Conservation (phyloP, 139 green algal genomes). For the Micromonas pusilla region DNA sequence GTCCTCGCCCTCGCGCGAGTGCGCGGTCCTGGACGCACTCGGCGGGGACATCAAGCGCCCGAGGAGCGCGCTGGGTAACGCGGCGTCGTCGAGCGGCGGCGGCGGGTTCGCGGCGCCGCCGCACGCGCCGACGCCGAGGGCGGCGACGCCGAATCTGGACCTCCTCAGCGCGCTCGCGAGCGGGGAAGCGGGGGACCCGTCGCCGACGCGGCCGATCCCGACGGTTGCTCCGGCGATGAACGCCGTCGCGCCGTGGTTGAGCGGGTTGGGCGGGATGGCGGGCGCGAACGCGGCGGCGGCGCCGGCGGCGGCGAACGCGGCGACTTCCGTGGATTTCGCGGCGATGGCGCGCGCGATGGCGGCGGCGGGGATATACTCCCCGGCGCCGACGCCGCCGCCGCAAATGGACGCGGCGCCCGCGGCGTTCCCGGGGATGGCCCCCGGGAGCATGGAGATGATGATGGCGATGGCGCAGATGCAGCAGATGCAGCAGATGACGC, state of each 20-base stretch:
- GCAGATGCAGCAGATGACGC: neutral
- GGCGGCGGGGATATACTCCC: neutral
- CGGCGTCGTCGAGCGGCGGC: neutral
- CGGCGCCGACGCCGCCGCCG: neutral
- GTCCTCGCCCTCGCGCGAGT: neutral
- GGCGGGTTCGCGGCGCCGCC: neutral
- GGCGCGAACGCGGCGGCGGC: no score
- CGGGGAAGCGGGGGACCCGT: no score
- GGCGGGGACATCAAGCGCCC: neutral
- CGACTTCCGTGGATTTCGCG: neutral
- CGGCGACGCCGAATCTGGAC: neutral
- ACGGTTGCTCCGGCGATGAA: neutral
- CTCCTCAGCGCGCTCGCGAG: neutral
- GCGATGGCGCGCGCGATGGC: neutral
- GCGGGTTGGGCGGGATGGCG: no score
- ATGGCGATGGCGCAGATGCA: neutral
- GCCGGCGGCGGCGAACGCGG: neutral
- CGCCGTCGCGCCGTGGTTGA: no score
- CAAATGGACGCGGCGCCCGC: neutral
- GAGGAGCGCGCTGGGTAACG: neutral
- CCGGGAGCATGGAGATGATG: neutral
- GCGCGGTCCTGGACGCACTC: no score
- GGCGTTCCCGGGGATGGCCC: neutral
- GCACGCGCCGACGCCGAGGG: no score
- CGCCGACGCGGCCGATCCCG: no score